phyloP scores from a whole-genome alignment of 1,139 yeast species.

The Yamadazyma siamensis region DNA sequence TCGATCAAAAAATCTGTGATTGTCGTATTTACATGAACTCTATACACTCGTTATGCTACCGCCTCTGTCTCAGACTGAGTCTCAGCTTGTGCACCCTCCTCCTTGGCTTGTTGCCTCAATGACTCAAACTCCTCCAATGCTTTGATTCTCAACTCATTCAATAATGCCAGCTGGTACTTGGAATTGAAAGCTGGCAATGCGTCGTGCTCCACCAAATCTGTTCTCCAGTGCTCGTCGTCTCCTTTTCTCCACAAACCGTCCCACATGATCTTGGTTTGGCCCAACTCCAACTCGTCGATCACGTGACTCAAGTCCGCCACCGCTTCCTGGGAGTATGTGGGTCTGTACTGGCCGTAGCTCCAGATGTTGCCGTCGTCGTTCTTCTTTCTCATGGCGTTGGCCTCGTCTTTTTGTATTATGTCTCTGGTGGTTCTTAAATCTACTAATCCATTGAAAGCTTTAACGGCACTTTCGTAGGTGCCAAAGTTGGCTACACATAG shows the following conservation, averaged over 20 bases:
- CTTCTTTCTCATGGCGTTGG: conserved; percentile 66
- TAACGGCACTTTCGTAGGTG: conserved; percentile 62
- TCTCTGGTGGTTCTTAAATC: conserved; percentile 75
- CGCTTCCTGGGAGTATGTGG: conserved; percentile 88
- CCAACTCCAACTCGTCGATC: conserved; percentile 56
- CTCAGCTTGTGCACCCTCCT: too few species aligned
- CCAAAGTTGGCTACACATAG: conserved; percentile 81
- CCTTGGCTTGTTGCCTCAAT: conserved; percentile 1
- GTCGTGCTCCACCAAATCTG: conserved; percentile 53
- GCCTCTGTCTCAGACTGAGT: too few species aligned
- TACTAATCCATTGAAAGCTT: conserved; percentile 72
- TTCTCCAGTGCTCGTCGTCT: conserved; percentile 62
- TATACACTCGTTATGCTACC: too few species aligned
- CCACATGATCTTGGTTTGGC: conserved; percentile 62
- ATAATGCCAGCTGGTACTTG: conserved; percentile 59
- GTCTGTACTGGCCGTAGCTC: conserved; percentile 84
- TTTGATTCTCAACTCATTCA: conserved; percentile 52
- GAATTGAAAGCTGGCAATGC: conserved; percentile 59
- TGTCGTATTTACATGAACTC: too few species aligned
- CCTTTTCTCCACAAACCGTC: conserved; percentile 87
- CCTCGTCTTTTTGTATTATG: conserved; percentile 52
- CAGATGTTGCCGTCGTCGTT: conserved; percentile 78
- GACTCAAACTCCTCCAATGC: conserved; percentile 32
- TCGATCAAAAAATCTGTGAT: too few species aligned
- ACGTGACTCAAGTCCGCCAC: conserved; percentile 81